Evolutionary conservation across 306 rosid species (phyloP), one percentile per base, ranked within the genome.

Genomic region (Argentina anserina): DNA sequence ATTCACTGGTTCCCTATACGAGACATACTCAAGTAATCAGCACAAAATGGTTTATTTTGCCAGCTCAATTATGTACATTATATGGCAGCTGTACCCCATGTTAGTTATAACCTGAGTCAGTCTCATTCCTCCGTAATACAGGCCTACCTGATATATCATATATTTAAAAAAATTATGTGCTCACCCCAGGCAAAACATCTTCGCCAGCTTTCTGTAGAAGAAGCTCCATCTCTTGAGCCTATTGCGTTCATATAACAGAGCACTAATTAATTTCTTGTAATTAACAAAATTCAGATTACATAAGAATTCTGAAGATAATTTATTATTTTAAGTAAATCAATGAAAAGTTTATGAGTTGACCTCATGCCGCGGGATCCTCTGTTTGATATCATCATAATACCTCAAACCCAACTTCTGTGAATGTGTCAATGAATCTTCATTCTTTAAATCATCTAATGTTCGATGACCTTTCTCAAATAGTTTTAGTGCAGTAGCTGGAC

Each of bases 141-240:
- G 33, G 63, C 65, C 34, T 17, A 56, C 23, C 47, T 17, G 26
- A n/a, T 25, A 2, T 52, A 52, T 70, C 52, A 62, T 52, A 63
- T 69, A 49, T n/a, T 55, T 59, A 75, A 58, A 75, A 58, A 67
- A 25, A 25, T 55, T 62, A 7, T 65, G 40, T 40, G 64, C 91
- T 89, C 81, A 93, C 98, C 90, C 90, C 91, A 11, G 92, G 90
- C 80, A 91, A 84, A 81, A 87, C 34, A 49, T 87, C 86, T 86
- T 86, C 91, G 62, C 87, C 94, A 50, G 67, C 92, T 78, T 86
- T 86, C 83, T 85, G 81, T 79, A 90, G 65, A 77, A 93, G 85
- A 0, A n/a, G 80, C 66, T 89, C 97, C 97, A 91, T 91, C 79
- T 86, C 98, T 77, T 87, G 86, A 66, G 88, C 96, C 98, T 93